Evolutionary conservation across 2,329 filamentous ascomycete species (phyloP), one percentile per base, ranked within the genome.

Genomic region (Karstenula rhodostoma): DNA sequence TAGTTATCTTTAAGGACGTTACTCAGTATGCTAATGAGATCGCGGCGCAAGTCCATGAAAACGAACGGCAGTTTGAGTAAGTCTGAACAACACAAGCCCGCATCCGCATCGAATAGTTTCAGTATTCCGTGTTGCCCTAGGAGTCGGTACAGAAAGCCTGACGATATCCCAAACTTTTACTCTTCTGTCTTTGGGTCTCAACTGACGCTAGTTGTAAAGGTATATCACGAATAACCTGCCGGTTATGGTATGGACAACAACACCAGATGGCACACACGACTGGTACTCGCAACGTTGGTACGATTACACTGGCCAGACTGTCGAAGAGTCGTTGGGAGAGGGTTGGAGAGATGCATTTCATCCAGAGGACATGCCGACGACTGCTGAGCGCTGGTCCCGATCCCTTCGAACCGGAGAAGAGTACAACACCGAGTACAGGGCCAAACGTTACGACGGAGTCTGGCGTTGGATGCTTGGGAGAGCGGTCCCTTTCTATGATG

Each of bases 201-300:
- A 19, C 42, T 44, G 13, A 44, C n/a, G 19, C 12, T 10, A 22
- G 19, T 13, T 44, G 19, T 23, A 22, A 9, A 44, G 42, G 19
- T 44, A 89, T 7, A 93, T 94, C 51, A 91, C 90, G 65, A 91
- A 94, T 64, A 89, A 81, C 66, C 79, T 82, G 56, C 80, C 80
- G 0, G 74, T 79, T 47, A 79, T 85, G 77, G 88, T 94, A 5
- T 94, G 91, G 90, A 93, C 90, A 0, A 86, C 90, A 0, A 87
- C 79, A 0, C 83, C 89, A 0, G 85, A 90, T 17, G 91, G 91
- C 0, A 67, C 80, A 27, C 84, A 87, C 66, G 90, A 94, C 68
- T 94, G 92, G 77, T 94, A 89, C 75, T 91, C 90, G 60, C 85
- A 87, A 49, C 82, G 89, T n/a, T 94, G 91, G 90, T 92, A 91